Evolutionary conservation across 1,139 yeast species (phyloP).

Genomic region (Kodamaea sp.): DNA sequence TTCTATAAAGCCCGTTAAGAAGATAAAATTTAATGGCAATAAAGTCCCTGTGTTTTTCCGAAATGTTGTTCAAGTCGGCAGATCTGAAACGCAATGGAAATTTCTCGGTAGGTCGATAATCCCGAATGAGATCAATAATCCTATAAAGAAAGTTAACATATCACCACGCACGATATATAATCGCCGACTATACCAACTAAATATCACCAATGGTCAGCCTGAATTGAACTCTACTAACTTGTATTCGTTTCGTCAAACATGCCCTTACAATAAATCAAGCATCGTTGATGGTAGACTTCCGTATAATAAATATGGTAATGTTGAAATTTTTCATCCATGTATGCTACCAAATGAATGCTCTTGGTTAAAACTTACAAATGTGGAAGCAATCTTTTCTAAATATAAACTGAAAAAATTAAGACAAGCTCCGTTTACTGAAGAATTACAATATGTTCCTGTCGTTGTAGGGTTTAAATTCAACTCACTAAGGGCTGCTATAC

Average conservation of each 20-base stretch:
- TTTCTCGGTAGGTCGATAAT: constrained; percentile 33
- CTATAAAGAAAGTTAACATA: constrained; percentile 19
- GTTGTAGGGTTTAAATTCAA: constrained; percentile 33
- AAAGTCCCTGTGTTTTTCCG: constrained; percentile 24
- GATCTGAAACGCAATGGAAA: constrained; percentile 39
- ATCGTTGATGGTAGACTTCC: constrained; percentile 22
- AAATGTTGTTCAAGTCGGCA: constrained; percentile 26
- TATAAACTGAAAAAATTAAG: constrained; percentile 10
- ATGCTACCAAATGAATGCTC: constrained; percentile 34
- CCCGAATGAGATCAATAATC: constrained; percentile 17
- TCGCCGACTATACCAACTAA: constrained; percentile 19
- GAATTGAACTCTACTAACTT: constrained; percentile 22
- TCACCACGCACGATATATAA: constrained; percentile 25
- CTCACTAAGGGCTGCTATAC: constrained; percentile 28
- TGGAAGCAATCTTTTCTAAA: constrained; percentile 21
- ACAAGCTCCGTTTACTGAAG: constrained; percentile 4
- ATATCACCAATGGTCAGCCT: constrained; percentile 18
- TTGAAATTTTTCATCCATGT: constrained; percentile 29
- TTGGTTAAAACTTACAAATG: constrained; percentile 28
- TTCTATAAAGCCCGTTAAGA: constrained; percentile 14
- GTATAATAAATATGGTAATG: constrained; percentile 31
- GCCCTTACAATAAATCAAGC: constrained; percentile 22
- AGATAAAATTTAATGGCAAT: constrained; percentile 14
- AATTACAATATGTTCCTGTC: constrained; percentile 30
- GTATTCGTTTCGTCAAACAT: constrained; percentile 33